These are phyloP conservation scores for Arthromyces matolae DNA, from an alignment of 768 basidiomycete genomes.

Conservation along the genomic window DNA sequence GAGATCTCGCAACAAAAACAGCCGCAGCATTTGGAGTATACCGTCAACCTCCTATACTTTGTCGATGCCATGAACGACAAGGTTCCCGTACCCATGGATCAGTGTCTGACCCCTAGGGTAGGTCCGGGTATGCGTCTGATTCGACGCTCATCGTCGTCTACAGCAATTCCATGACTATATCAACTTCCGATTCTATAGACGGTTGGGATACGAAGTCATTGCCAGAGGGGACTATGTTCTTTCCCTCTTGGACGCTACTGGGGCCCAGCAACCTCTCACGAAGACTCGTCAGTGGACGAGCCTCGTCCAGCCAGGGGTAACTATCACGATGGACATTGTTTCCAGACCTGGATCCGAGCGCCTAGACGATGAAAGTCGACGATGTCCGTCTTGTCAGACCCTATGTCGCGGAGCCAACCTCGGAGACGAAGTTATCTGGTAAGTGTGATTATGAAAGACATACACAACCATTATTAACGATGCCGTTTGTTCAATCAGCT, in stretches of 20 bases:
- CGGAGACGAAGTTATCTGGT: background rate
- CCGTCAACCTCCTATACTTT: background rate
- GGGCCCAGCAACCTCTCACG: background rate
- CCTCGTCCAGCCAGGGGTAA: background rate
- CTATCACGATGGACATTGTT: slow-evolving; percentile 1
- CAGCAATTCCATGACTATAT: background rate
- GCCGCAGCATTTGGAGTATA: background rate
- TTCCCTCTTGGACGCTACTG: background rate
- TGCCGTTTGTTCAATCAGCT: background rate
- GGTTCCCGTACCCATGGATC: background rate
- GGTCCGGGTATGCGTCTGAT: background rate
- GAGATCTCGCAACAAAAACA: background rate
- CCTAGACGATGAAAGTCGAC: background rate
- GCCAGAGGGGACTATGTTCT: background rate
- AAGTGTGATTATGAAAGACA: background rate
- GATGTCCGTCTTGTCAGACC: background rate
- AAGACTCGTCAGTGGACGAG: background rate
- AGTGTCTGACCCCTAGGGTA: background rate
- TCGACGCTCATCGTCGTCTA: no score
- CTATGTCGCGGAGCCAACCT: background rate
- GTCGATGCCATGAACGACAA: slow-evolving; percentile 5
- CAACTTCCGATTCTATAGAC: background rate
- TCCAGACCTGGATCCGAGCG: background rate
- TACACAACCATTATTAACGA: no score
- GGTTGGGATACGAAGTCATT: background rate